Base-by-base conservation (phyloP, 768 basidiomycete genomes). In the Auriscalpium orientale region DNA sequence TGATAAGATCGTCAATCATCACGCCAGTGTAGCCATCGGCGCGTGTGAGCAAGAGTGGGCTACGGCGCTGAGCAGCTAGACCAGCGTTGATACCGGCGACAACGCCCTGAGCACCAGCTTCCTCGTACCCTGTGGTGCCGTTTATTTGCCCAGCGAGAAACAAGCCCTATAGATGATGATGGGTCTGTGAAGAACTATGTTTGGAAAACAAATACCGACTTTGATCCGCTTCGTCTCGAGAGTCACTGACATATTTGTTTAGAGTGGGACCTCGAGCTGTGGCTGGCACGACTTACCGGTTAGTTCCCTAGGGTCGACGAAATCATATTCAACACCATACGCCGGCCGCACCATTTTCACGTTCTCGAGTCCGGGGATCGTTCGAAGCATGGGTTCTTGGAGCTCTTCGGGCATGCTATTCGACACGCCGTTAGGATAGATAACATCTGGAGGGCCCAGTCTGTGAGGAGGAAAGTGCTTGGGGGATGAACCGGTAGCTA, bases 261-360 rank as follows among this genome's bases (percentile, higher is more conserved):
- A 46, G 43, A 21, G 3, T 10, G 49, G 35, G 36, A 21, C 8
- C 4, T 54, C 21, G 37, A 47, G 49, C 15, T 7, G 47, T 54
- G 28, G n/a, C 8, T 46, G 28, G 43, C 28, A 21, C 15, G 15
- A 77, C 87, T 61, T 59, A 90, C 90, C 73, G 34, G 72, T 73
- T 38, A 95, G 77, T 60, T 94, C 92, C 20, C 89, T 74, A 9
- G 93, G 87, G 71, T 95, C 91, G 11, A 95, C 77, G 64, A 91
- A 84, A 65, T 95, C 93, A 60, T 95, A 95, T 67, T 95, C 91
- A 35, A 95, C 91, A 2, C 93, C 93, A 71, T 95, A 95, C 0
- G 91, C 93, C 1, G 92, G 92, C 61, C 78, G 73, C 4, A 89
- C 79, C 78, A 95, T 87, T 64, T 85, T 81, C 33, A 86, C 93